Conservation (phyloP, 129 eudicot genomes). For the Saussurea involucrata region DNA sequence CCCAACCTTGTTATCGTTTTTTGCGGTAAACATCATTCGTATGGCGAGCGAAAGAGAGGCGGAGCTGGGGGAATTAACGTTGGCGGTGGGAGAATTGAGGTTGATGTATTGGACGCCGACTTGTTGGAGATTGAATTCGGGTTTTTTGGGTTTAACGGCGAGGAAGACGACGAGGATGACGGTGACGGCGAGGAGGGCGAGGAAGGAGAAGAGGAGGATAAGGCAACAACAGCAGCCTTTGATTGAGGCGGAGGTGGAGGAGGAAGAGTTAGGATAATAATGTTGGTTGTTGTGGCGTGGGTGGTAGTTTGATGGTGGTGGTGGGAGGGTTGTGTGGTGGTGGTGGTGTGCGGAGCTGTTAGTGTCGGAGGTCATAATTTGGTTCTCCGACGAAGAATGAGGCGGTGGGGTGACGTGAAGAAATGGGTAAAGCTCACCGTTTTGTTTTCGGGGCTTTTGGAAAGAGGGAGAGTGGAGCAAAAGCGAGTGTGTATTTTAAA, state of each 20-base stretch:
- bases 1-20: conserved; percentile 77
- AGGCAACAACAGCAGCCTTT: conserved; percentile 98
- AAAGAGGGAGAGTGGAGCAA: conserved; percentile 4
- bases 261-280: conserved; percentile 44
- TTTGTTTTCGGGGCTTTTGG: background rate
- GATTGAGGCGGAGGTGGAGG: conserved; percentile 71
- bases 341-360: conserved; percentile 17
- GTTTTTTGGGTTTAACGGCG: conserved; percentile 82
- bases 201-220: conserved; percentile 87
- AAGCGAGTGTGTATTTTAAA: background rate
- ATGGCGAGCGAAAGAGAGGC: conserved; percentile 72
- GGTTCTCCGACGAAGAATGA: conserved; percentile 1
- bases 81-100: conserved; percentile 35
- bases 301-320: conserved; percentile 26
- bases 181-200: conserved; percentile 68
- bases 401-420: background rate
- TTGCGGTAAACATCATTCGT: conserved; percentile 59
- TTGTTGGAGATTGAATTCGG: conserved; percentile 75
- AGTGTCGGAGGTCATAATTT: conserved; percentile 4
- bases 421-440: conserved; percentile 6
- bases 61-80: conserved; percentile 35
- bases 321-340: conserved; percentile 25
- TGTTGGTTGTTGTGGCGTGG: too few relatives aligned
- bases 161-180: conserved; percentile 71
- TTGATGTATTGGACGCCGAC: conserved; percentile 77